phyloP scores from a whole-genome alignment of 176 grass and related monocot species.

The Microstegium vimineum region DNA sequence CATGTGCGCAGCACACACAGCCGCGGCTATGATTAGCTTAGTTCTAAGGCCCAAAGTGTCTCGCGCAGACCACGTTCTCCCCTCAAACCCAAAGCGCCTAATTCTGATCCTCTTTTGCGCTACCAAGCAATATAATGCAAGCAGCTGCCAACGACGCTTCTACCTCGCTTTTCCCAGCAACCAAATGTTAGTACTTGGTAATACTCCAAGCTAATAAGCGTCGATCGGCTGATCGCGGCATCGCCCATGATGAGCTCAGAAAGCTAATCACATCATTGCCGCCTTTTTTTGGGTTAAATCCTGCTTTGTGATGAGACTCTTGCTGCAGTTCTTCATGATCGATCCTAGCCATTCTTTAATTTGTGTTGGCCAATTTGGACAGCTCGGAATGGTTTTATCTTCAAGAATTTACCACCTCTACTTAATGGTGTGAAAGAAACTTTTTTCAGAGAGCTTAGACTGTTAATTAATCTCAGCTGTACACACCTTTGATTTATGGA shows the following conservation, averaged over 20 bases:
- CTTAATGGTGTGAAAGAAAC: too few species aligned
- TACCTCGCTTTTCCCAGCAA: slow-evolving; percentile 36
- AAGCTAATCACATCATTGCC: background rate
- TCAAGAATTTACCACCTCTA: too few species aligned
- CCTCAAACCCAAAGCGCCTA: background rate
- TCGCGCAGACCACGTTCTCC: slow-evolving; percentile 49
- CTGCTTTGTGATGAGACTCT: background rate
- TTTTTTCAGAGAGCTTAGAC: too few species aligned
- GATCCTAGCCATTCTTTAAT: too few species aligned
- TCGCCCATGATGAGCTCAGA: background rate
- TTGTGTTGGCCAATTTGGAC: too few species aligned
- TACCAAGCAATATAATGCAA: slow-evolving; percentile 11
- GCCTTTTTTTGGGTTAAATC: background rate
- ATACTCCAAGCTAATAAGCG: background rate
- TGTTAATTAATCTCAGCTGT: too few species aligned
- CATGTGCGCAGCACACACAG: slow-evolving; percentile 12
- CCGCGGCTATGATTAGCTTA: slow-evolving; percentile 10
- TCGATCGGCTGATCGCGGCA: background rate
- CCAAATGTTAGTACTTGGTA: background rate
- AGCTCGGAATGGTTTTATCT: too few species aligned
- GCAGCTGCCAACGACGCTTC: background rate
- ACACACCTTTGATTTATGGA: too few species aligned
- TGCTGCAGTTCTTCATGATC: too few species aligned
- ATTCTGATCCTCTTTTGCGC: background rate
- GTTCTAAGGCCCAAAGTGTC: slow-evolving; percentile 31